Conservation (phyloP, 2,329 filamentous ascomycete genomes). For the Hypoxylon sp. region DNA sequence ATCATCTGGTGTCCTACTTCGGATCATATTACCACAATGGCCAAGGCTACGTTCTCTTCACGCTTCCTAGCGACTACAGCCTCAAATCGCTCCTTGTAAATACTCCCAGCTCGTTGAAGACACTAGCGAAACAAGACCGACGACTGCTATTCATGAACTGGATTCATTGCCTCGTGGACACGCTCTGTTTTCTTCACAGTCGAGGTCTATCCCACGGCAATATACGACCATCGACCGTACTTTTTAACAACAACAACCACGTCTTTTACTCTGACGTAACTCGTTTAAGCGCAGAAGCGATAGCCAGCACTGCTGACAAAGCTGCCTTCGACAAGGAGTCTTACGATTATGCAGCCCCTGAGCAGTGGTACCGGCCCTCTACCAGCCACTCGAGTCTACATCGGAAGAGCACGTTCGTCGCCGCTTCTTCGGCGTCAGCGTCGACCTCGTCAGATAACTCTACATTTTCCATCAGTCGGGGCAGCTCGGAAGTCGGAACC, state of each 20-base stretch:
- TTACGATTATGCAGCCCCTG: conserved; percentile 80
- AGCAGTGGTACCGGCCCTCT: conserved; percentile 66
- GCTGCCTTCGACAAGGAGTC: conserved; percentile 72
- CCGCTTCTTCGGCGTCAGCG: conserved; percentile 46
- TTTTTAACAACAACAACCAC: conserved; percentile 73
- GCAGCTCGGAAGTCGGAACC: conserved; percentile 47
- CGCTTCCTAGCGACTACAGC: conserved; percentile 73
- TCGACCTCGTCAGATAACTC: conserved; percentile 54
- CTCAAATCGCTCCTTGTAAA: conserved; percentile 75
- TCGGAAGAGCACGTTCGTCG: conserved; percentile 49
- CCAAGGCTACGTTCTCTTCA: conserved; percentile 73
- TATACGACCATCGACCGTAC: conserved; percentile 77
- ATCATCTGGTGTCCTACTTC: conserved; percentile 78
- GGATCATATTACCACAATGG: conserved; percentile 76
- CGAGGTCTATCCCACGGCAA: conserved; percentile 73
- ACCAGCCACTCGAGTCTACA: conserved; percentile 48
- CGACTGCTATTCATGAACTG: conserved; percentile 74
- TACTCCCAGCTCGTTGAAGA: conserved; percentile 71
- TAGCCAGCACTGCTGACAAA: conserved; percentile 57
- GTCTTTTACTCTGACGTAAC: conserved; percentile 76
- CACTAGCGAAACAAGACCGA: conserved; percentile 69
- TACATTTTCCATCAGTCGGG: conserved; percentile 54
- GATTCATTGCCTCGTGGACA: conserved; percentile 79
- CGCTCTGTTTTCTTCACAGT: conserved; percentile 74
- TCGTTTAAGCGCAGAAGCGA: conserved; percentile 58